phyloP scores from a whole-genome alignment of 2,329 filamentous ascomycete genomes.

The Rosellinia necatrix region DNA sequence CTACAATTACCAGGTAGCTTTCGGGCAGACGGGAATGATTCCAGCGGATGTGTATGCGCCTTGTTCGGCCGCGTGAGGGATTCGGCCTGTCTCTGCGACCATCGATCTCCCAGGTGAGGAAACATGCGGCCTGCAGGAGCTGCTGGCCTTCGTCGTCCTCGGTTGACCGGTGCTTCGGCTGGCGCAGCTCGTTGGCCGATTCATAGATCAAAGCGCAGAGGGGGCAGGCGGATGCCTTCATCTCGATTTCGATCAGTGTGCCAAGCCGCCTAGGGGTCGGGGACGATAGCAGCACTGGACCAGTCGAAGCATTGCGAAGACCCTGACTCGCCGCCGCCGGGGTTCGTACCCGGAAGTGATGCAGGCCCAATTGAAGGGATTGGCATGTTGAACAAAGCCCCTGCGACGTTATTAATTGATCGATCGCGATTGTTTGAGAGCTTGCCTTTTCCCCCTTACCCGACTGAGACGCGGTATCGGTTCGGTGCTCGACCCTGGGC shows the following conservation, averaged over 20 bases:
- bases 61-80: background rate
- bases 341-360: conserved; percentile 3
- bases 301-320: too few relatives aligned
- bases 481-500: background rate
- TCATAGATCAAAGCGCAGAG: background rate
- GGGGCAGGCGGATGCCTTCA: background rate
- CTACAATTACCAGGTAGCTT: conserved; percentile 1
- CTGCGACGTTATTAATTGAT: too few relatives aligned
- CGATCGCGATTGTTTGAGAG: too few relatives aligned
- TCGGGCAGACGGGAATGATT: background rate
- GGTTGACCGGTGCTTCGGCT: background rate
- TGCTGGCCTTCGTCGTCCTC: background rate
- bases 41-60: conserved; percentile 6
- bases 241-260: background rate
- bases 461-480: background rate
- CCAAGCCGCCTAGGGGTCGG: background rate
- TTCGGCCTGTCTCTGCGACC: background rate
- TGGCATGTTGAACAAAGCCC: conserved; percentile 2
- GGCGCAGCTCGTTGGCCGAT: background rate
- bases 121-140: background rate
- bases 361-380: conserved; percentile 5
- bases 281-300: background rate
- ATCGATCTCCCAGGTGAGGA: conserved; percentile 3
- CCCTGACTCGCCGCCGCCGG: background rate
- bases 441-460: background rate